phyloP scores from a whole-genome alignment of 768 basidiomycete species.

The Agrocybe praecox region DNA sequence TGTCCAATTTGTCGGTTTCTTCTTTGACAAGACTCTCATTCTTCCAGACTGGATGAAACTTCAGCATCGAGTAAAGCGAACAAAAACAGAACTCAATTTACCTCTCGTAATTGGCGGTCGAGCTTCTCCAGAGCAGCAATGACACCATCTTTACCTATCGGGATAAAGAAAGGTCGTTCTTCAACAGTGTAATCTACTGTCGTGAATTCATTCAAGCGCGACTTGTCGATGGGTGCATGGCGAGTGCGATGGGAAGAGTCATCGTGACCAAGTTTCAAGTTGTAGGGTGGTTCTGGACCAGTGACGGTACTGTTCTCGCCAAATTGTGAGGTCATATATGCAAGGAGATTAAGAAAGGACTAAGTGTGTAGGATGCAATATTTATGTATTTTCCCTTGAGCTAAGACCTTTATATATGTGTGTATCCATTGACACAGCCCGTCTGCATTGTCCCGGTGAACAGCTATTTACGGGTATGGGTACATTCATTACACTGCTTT shows the following conservation, averaged over 20 bases:
- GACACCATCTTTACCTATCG: conserved; percentile 67
- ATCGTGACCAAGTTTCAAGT: conserved; percentile 25
- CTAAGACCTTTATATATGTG: background rate
- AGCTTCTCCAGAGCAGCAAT: conserved; percentile 71
- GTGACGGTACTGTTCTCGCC: conserved; percentile 49
- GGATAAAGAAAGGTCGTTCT: conserved; percentile 72
- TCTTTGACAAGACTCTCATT: conserved; percentile 61
- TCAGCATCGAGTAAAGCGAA: background rate
- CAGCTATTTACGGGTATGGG: too few species aligned
- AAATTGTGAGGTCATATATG: conserved; percentile 38
- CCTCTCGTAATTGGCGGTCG: conserved; percentile 60
- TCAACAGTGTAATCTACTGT: conserved; percentile 52
- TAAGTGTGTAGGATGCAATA: too few species aligned
- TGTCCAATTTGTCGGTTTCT: conserved; percentile 70
- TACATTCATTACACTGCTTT: too few species aligned
- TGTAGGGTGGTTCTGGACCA: conserved; percentile 34
- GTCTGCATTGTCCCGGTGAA: too few species aligned
- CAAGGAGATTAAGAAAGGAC: background rate
- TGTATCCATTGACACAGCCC: too few species aligned
- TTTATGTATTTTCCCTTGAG: background rate
- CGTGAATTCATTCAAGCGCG: conserved; percentile 37
- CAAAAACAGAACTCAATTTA: conserved; percentile 21
- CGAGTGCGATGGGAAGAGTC: conserved; percentile 11
- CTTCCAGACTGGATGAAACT: conserved; percentile 45
- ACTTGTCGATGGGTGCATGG: conserved; percentile 8